Percentiles rank a stretch among this genome's conserved stretches.
These are phyloP conservation scores for Eremochloa ophiuroides DNA, from an alignment of 176 grass and related monocot genomes.

Conservation along the genomic window DNA sequence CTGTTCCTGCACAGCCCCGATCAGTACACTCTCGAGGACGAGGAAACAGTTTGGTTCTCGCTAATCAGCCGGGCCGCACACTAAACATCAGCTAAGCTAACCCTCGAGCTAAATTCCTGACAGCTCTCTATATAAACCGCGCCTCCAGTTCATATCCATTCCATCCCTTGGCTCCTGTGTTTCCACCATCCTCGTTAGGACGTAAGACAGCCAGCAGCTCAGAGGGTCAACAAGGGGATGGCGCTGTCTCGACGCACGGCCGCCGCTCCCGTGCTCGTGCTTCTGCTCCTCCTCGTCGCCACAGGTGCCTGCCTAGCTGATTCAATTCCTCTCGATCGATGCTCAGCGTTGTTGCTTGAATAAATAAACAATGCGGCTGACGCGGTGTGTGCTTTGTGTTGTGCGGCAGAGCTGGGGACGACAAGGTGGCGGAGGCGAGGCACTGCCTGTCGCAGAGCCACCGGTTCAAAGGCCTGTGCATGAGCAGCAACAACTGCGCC, in stretches of 20 bases:
- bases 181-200: neutral
- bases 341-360: neutral
- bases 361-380: no score
- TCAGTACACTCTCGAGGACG: neutral
- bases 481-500: slow-evolving; percentile 56
- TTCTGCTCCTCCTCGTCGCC: slow-evolving; percentile 59
- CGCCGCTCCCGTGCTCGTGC: slow-evolving; percentile 34
- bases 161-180: neutral
- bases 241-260: slow-evolving; percentile 36
- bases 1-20: neutral
- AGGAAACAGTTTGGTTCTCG: neutral
- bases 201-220: neutral
- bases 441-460: slow-evolving; percentile 70
- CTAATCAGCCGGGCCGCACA: neutral
- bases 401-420: slow-evolving; percentile 35
- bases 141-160: neutral
- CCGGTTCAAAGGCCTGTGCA: slow-evolving; percentile 53
- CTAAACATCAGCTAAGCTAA: neutral
- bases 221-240: slow-evolving; percentile 1
- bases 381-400: no score
- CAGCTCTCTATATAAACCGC: slow-evolving; percentile 24
- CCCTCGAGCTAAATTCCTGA: neutral
- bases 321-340: neutral
- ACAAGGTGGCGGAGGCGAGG: slow-evolving; percentile 60
- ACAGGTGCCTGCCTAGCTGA: slow-evolving; percentile 28